Base-by-base conservation (phyloP, 805 yeast species). In the Candida verbasci region DNA sequence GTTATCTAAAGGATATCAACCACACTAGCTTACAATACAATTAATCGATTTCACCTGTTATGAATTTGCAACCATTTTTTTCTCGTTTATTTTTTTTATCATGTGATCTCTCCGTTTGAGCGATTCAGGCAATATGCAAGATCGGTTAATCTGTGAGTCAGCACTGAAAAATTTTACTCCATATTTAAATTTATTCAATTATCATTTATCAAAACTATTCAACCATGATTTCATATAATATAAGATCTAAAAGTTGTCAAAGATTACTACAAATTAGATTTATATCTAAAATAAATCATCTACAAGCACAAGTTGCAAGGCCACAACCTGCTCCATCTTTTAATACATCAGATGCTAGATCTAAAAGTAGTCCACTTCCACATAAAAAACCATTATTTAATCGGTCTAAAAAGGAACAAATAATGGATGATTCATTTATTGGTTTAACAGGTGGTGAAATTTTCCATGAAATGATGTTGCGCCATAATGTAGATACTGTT, bases 391-490 rank as follows among this genome's bases (percentile, higher is more conserved):
- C 31, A n/a, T 21, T 28, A 12, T n/a, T 18, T 17, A 10, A 20
- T 12, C 21, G 10, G 3, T 29, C 41, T n/a, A 47, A 43, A 27
- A 24, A 40, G 15, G 47, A 42, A 28, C 38, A 48, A 17, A 34
- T 56, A 39, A 75, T 82, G 82, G 94, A 85, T 53, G 89, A 83
- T 52, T 84, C 96, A 4, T 80, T 91, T 53, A 88, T 93, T 38
- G 98, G 98, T 12, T 74, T 88, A 50, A 82, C 96, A n/a, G 98
- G 98, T 46, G 98, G 98, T 50, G 93, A 93, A 66, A 89, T 93
- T 44, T 93, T 93, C 70, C 97, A 91, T 62, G 97, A 91, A 64
- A 93, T 93, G 97, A 93, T 93, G 97, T 72, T 80, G 44, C 79
- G 97, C 60, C 96, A 93, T 60, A 77, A 86, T 37, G 98, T 93